Evolutionary conservation across 2,329 filamentous ascomycete species (phyloP).

Genomic region (Stachybotrys chlorohalonatus): DNA sequence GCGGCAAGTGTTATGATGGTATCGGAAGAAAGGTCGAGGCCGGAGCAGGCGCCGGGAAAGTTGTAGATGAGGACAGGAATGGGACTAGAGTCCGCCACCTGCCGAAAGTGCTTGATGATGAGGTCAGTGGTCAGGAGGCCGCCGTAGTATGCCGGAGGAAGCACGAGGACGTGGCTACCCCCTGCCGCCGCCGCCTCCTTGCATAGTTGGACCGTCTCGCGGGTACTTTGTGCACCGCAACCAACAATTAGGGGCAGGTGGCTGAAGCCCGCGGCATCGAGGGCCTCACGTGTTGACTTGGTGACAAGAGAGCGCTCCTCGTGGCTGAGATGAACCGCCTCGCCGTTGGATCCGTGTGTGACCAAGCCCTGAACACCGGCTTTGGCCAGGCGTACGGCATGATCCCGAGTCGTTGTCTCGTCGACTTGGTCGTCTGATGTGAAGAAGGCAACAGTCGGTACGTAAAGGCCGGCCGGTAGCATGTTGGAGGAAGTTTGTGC

Average conservation of each 20-base stretch:
- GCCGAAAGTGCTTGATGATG: constrained; percentile 51
- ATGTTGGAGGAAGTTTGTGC: neutral
- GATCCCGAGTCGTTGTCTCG: constrained; percentile 36
- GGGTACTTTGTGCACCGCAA: constrained; percentile 57
- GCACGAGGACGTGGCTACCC: constrained; percentile 57
- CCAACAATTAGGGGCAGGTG: constrained; percentile 59
- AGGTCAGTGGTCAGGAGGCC: constrained; percentile 47
- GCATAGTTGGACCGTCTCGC: constrained; percentile 58
- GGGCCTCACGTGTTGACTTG: constrained; percentile 48
- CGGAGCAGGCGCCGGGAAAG: constrained; percentile 48
- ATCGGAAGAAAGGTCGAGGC: constrained; percentile 50
- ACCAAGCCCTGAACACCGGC: constrained; percentile 59
- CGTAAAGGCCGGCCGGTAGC: constrained; percentile 40
- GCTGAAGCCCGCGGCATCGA: constrained; percentile 45
- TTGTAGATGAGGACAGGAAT: constrained; percentile 56
- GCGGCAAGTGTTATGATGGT: constrained; percentile 42
- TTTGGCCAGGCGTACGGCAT: constrained; percentile 50
- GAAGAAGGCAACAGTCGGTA: constrained; percentile 57
- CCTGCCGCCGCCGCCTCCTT: constrained; percentile 54
- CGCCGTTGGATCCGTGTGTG: constrained; percentile 64
- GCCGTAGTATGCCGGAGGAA: constrained; percentile 63
- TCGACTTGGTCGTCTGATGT: constrained; percentile 45
- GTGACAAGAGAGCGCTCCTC: constrained; percentile 57
- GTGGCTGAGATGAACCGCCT: constrained; percentile 60
- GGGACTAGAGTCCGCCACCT: constrained; percentile 48